Conservation (phyloP, 768 basidiomycete species). For the Suillus americanus region DNA sequence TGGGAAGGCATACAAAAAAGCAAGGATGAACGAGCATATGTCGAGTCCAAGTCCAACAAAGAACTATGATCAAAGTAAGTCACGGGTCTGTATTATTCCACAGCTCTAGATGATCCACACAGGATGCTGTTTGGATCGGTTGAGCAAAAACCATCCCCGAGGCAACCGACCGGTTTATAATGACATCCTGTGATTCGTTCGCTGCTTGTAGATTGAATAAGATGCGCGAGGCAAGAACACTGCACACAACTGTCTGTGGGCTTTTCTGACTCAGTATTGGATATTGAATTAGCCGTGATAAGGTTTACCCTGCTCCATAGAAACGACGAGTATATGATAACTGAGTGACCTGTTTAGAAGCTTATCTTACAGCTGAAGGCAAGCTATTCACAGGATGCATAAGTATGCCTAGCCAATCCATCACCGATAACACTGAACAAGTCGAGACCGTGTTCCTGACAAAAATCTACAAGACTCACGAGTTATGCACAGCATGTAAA, state of each 20-base stretch:
- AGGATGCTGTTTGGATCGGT: background rate
- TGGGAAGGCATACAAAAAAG: background rate
- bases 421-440: background rate
- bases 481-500: background rate
- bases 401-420: background rate
- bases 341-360: background rate
- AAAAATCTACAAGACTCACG: background rate
- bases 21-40: background rate
- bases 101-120: background rate
- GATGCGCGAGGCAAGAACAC: constrained; percentile 10
- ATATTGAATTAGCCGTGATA: background rate
- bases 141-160: background rate
- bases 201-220: constrained; percentile 10
- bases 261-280: background rate
- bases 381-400: background rate
- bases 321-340: background rate
- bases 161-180: background rate
- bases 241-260: constrained; percentile 3
- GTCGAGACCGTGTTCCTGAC: background rate
- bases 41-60: background rate
- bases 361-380: background rate
- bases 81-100: background rate
- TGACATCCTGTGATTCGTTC: background rate
- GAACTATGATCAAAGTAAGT: background rate
- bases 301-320: background rate